These are phyloP conservation scores for Fusarium sp. DNA, from an alignment of 2,329 filamentous ascomycete genomes.

Conservation along the genomic window DNA sequence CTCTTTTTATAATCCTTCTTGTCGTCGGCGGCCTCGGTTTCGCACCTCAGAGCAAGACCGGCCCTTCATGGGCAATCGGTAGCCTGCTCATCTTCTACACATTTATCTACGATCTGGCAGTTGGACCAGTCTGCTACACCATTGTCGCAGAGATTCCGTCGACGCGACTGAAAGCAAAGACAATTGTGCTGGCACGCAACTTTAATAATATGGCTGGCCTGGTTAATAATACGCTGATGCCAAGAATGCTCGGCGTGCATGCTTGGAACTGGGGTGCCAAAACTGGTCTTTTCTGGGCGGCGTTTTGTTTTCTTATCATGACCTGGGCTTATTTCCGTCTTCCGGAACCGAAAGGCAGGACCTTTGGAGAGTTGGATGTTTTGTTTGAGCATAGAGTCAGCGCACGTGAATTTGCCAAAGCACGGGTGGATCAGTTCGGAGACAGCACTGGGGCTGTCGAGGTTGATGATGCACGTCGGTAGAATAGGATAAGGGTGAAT, in stretches of 20 bases:
- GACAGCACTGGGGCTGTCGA: constrained; percentile 36
- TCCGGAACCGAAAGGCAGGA: constrained; percentile 66
- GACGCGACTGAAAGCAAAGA: constrained; percentile 61
- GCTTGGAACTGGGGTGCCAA: constrained; percentile 63
- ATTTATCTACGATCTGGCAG: constrained; percentile 56
- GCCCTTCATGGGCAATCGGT: constrained; percentile 63
- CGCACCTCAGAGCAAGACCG: constrained; percentile 60
- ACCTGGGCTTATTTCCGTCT: constrained; percentile 66
- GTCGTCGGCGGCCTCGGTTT: constrained; percentile 62
- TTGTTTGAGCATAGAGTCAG: constrained; percentile 63
- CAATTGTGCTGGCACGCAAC: constrained; percentile 60
- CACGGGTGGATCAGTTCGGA: constrained; percentile 40
- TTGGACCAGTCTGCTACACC: constrained; percentile 79
- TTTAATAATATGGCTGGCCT: constrained; percentile 65
- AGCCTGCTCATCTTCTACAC: constrained; percentile 60
- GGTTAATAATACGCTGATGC: constrained; percentile 60
- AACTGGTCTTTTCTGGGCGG: constrained; percentile 62
- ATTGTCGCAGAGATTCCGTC: constrained; percentile 72
- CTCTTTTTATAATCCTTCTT: constrained; percentile 60
- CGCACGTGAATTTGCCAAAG: constrained; percentile 56
- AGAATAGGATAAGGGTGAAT: not conserved
- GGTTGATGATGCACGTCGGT: constrained; percentile 17
- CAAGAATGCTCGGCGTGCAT: constrained; percentile 59
- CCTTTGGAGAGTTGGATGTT: constrained; percentile 67
- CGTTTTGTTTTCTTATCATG: constrained; percentile 56